These are phyloP conservation scores for Aquilaria agallochum DNA, from an alignment of 441 rosid genomes.

Conservation along the genomic window DNA sequence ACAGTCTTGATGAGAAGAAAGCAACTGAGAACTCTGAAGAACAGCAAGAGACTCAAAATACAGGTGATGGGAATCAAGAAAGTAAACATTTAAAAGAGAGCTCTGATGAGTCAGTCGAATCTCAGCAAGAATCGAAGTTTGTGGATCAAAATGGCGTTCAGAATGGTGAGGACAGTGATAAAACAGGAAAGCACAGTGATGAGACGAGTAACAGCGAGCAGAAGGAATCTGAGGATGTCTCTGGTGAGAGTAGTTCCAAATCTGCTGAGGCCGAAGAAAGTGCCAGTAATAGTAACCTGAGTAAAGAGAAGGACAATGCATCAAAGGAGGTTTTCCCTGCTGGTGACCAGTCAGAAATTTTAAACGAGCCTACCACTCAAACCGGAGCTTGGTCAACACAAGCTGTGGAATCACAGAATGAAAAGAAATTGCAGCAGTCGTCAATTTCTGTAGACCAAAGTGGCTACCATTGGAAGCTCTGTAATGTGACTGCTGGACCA, in stretches of 20 bases:
- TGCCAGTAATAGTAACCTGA: constrained; percentile 11
- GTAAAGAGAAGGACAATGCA: constrained; percentile 27
- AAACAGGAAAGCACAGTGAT: constrained; percentile 20
- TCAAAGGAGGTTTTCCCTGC: constrained; percentile 32
- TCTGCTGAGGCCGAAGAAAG: constrained; percentile 20
- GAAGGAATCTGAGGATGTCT: constrained; percentile 31
- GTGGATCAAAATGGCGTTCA: constrained; percentile 19
- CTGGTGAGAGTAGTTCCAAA: constrained; percentile 28
- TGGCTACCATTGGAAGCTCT: constrained; percentile 33
- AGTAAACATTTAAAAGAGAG: constrained; percentile 24
- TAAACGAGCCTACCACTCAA: constrained; percentile 29
- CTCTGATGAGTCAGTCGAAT: constrained; percentile 24
- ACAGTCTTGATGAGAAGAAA: constrained; percentile 19
- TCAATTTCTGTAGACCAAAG: constrained; percentile 24
- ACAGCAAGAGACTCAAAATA: constrained; percentile 21
- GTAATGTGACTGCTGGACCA: constrained; percentile 47
- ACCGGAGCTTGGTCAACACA: constrained; percentile 42
- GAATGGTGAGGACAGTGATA: constrained; percentile 14
- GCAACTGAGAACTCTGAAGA: constrained; percentile 16
- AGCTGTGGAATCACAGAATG: constrained; percentile 41
- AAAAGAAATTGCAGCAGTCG: constrained; percentile 30
- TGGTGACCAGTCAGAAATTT: constrained; percentile 35
- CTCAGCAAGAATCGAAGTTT: constrained; percentile 20
- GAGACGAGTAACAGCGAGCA: constrained; percentile 18
- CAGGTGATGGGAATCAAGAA: constrained; percentile 22